Evolutionary conservation across 2,329 filamentous ascomycete genomes (phyloP).

Genomic region (Trichoderma guizhouense): DNA sequence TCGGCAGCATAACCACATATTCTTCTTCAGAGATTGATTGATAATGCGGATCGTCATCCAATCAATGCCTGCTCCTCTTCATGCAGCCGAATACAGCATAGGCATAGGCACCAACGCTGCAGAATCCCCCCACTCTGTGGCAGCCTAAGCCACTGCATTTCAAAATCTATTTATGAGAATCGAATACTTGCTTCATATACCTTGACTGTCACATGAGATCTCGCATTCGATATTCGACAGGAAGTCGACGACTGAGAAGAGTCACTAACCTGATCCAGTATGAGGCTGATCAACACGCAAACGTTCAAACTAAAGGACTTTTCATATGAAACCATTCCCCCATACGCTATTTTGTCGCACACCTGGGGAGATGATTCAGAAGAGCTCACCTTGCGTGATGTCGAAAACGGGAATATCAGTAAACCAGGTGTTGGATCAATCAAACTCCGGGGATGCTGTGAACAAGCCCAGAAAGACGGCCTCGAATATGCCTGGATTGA

Average conservation of each 20-base stretch:
- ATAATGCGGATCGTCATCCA: too few relatives aligned
- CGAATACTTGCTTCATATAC: background rate
- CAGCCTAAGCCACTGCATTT: background rate
- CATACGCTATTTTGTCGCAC: constrained; percentile 33
- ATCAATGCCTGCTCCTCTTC: background rate
- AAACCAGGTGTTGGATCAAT: background rate
- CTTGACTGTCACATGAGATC: too few relatives aligned
- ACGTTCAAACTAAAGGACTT: constrained; percentile 23
- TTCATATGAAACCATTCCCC: constrained; percentile 18
- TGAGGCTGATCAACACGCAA: constrained; percentile 26
- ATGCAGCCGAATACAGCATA: too few relatives aligned
- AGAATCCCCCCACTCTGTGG: background rate
- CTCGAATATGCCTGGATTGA: constrained; percentile 23
- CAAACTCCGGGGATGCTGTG: constrained; percentile 2
- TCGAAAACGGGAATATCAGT: background rate
- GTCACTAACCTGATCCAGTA: background rate
- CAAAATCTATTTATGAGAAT: background rate
- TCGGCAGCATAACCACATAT: too few relatives aligned
- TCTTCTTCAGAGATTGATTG: too few relatives aligned
- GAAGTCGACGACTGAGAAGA: too few relatives aligned
- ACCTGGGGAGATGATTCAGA: constrained; percentile 26
- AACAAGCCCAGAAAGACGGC: constrained; percentile 21
- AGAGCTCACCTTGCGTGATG: background rate
- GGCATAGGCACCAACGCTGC: background rate
- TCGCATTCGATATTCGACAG: accelerated